Percentiles rank a stretch among this genome's conserved stretches.
These are phyloP conservation scores for Ottelia alismoides DNA, from an alignment of 106 monocot genomes.

Conservation along the genomic window DNA sequence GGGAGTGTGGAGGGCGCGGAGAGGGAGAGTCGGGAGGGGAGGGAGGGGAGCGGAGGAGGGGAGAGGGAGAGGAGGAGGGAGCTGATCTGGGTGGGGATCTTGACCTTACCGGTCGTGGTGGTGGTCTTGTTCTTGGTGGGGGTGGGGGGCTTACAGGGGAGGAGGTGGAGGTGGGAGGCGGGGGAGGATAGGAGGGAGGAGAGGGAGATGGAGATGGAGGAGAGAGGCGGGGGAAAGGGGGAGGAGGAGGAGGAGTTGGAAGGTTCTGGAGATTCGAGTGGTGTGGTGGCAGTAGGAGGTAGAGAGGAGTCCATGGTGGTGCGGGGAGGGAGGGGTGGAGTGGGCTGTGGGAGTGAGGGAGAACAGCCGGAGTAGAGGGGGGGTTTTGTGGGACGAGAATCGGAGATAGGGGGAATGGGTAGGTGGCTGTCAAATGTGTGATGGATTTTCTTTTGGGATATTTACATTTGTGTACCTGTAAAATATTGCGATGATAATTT, in stretches of 20 bases:
- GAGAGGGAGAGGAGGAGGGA: slow-evolving; percentile 13
- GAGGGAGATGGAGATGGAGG: slow-evolving; percentile 22
- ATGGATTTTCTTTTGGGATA: too few species aligned
- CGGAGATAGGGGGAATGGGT: too few species aligned
- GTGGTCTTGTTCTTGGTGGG: slow-evolving; percentile 17
- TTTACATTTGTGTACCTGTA: too few species aligned
- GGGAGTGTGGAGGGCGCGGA: slow-evolving; percentile 24
- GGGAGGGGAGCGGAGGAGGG: slow-evolving; percentile 2
- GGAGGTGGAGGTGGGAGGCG: too few species aligned
- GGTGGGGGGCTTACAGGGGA: slow-evolving; percentile 8
- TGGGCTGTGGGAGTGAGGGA: background rate
- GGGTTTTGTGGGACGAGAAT: too few species aligned
- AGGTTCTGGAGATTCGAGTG: too few species aligned
- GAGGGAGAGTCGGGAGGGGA: slow-evolving; percentile 9
- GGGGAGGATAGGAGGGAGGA: slow-evolving; percentile 23
- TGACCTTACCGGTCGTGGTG: slow-evolving; percentile 31
- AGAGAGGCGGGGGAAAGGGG: slow-evolving; percentile 13
- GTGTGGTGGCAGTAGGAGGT: too few species aligned
- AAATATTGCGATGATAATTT: too few species aligned
- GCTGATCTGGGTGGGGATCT: slow-evolving; percentile 46
- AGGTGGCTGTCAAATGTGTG: too few species aligned
- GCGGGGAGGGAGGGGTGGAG: too few species aligned
- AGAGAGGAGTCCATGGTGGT: too few species aligned
- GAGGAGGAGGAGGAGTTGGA: background rate
- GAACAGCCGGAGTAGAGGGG: too few species aligned